Evolutionary conservation across 2,329 filamentous ascomycete genomes (phyloP).

Genomic region (Pseudogymnoascus sp.): DNA sequence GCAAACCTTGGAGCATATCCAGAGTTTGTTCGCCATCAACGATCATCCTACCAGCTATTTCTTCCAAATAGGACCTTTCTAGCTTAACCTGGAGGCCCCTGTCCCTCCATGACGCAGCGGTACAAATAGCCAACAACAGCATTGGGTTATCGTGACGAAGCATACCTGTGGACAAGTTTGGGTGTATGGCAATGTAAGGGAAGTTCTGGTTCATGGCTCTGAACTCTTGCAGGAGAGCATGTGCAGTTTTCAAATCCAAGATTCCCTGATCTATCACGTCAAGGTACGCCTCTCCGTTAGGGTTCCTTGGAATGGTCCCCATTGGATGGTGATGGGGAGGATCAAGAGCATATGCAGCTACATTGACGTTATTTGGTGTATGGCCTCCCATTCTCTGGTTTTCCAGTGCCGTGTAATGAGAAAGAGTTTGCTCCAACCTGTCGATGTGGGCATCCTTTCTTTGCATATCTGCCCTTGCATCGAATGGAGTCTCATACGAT

Average conservation of each 20-base stretch:
- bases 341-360: background rate
- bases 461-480: background rate
- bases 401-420: background rate
- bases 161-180: background rate
- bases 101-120: conserved; percentile 5
- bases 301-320: background rate
- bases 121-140: conserved; percentile 4
- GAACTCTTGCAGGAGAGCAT: conserved; percentile 7
- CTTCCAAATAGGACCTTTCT: conserved; percentile 8
- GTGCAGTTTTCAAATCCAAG: background rate
- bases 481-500: background rate
- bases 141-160: conserved; percentile 5
- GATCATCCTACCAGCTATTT: conserved; percentile 3
- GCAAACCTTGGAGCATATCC: conserved; percentile 10
- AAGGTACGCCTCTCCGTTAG: background rate
- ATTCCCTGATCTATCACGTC: conserved; percentile 9
- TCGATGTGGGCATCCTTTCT: background rate
- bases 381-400: background rate
- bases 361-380: background rate
- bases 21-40: conserved; percentile 11
- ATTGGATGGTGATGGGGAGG: conserved; percentile 22
- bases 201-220: conserved; percentile 8
- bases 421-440: background rate
- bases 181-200: conserved; percentile 3
- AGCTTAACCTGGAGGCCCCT: conserved; percentile 1